Evolutionary conservation across 2,329 filamentous ascomycete genomes (phyloP).

Genomic region (Arachnomyces sp.): DNA sequence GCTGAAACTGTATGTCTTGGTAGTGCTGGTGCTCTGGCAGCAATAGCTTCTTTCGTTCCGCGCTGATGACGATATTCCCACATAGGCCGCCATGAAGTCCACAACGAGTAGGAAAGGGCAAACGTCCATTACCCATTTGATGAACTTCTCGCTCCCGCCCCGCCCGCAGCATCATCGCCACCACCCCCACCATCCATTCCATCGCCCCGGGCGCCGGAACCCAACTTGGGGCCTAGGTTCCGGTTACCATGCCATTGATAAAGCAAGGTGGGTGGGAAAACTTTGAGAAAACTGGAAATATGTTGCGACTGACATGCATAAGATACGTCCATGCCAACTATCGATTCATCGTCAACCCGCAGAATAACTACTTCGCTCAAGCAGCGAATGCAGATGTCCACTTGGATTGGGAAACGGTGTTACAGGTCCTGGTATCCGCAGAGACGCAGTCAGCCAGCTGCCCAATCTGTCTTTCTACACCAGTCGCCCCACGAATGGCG

Average conservation of each 20-base stretch:
- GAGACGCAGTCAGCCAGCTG: constrained; percentile 83
- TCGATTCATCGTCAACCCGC: constrained; percentile 84
- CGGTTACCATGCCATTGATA: constrained; percentile 82
- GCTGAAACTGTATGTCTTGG: constrained; percentile 64
- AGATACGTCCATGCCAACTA: constrained; percentile 95
- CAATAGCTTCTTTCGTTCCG: background rate
- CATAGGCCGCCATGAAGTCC: constrained; percentile 53
- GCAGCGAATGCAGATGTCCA: constrained; percentile 80
- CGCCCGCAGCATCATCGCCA: constrained; percentile 55
- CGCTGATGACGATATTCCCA: constrained; percentile 9
- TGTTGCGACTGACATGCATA: constrained; percentile 5
- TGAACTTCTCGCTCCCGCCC: constrained; percentile 79
- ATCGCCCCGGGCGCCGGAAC: constrained; percentile 57
- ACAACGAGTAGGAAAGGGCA: constrained; percentile 73
- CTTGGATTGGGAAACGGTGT: constrained; percentile 79
- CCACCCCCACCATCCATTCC: constrained; percentile 42
- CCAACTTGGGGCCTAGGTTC: constrained; percentile 79
- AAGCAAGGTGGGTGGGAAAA: constrained; percentile 59
- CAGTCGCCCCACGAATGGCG: constrained; percentile 91
- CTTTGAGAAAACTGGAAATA: background rate
- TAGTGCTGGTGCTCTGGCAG: background rate
- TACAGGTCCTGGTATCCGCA: constrained; percentile 84
- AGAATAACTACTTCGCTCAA: constrained; percentile 69
- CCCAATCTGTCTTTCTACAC: constrained; percentile 88
- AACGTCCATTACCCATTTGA: constrained; percentile 91